Conservation (phyloP, 1,139 yeast species). For the Geotrichum cucujoidarum region DNA sequence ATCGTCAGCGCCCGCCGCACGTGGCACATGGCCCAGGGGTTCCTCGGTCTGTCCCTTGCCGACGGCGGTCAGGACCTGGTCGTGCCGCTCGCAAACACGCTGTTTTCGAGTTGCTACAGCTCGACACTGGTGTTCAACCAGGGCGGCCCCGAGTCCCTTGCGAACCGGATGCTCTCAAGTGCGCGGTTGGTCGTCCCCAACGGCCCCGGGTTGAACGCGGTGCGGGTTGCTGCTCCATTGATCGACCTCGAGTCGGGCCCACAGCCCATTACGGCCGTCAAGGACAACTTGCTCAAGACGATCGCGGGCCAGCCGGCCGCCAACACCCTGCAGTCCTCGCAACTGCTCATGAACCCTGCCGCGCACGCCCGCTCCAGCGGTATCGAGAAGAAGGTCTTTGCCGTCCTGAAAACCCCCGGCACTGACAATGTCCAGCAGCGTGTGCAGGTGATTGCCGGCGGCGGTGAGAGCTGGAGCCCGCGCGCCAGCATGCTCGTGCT, state of each 20-base stretch:
- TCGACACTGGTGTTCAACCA: slow-evolving; percentile 27
- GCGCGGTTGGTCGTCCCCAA: not conserved
- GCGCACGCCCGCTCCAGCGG: slow-evolving; percentile 32
- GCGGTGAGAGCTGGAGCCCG: slow-evolving; percentile 66
- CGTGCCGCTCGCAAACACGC: slow-evolving; percentile 36
- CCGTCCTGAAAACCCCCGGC: slow-evolving; percentile 17
- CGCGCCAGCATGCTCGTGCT: slow-evolving; percentile 55
- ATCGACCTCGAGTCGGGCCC: slow-evolving; percentile 25
- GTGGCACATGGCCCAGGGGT: slow-evolving; percentile 29
- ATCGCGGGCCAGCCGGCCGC: slow-evolving; percentile 51
- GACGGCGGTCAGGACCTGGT: slow-evolving; percentile 17
- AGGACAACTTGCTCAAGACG: slow-evolving; percentile 50
- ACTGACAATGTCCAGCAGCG: not conserved
- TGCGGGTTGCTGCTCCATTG: slow-evolving; percentile 24
- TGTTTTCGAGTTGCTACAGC: slow-evolving; percentile 31
- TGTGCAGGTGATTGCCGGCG: slow-evolving; percentile 51
- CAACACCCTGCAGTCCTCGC: slow-evolving; percentile 44
- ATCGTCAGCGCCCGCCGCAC: slow-evolving; percentile 26
- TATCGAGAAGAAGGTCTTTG: slow-evolving; percentile 39
- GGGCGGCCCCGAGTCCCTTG: slow-evolving; percentile 10
- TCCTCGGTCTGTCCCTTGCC: slow-evolving; percentile 23
- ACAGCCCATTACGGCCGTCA: slow-evolving; percentile 42
- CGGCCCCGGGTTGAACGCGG: not conserved
- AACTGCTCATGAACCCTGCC: slow-evolving; percentile 43
- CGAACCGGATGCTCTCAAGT: slow-evolving; percentile 11